Conservation (phyloP, 2,329 filamentous ascomycete genomes). For the Talaromyces funiculosus region DNA sequence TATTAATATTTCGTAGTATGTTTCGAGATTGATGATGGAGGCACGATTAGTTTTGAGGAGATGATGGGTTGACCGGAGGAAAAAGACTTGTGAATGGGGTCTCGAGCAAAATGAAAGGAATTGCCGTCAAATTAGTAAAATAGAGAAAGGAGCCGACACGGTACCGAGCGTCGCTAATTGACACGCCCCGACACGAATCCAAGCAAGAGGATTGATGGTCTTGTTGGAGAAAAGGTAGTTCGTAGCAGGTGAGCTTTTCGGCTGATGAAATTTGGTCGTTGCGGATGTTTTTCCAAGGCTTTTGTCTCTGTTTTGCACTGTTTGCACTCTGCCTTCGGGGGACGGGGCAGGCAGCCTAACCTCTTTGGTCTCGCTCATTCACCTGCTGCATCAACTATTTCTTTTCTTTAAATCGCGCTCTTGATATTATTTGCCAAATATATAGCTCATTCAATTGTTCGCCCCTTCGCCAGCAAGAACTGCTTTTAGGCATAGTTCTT, state of each 20-base stretch:
- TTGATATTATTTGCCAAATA: background rate
- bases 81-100: slow-evolving; percentile 5
- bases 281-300: slow-evolving; percentile 7
- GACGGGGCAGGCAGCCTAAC: background rate
- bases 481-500: background rate
- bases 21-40: background rate
- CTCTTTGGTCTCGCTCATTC: background rate
- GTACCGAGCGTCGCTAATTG: background rate
- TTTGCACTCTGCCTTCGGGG: slow-evolving; percentile 5
- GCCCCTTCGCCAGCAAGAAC: background rate
- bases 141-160: background rate
- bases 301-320: slow-evolving; percentile 9
- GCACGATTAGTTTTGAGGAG: background rate
- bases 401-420: background rate
- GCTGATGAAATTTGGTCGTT: slow-evolving; percentile 15
- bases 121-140: background rate
- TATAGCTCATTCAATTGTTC: background rate
- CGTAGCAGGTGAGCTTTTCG: background rate
- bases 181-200: slow-evolving; percentile 5
- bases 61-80: background rate
- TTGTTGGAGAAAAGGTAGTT: background rate
- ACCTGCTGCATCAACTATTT: background rate
- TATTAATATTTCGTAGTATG: background rate
- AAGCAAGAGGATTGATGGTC: background rate
- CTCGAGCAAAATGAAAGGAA: background rate